phyloP scores from a whole-genome alignment of 148 eudicot genomes.

The Bassia scoparia region DNA sequence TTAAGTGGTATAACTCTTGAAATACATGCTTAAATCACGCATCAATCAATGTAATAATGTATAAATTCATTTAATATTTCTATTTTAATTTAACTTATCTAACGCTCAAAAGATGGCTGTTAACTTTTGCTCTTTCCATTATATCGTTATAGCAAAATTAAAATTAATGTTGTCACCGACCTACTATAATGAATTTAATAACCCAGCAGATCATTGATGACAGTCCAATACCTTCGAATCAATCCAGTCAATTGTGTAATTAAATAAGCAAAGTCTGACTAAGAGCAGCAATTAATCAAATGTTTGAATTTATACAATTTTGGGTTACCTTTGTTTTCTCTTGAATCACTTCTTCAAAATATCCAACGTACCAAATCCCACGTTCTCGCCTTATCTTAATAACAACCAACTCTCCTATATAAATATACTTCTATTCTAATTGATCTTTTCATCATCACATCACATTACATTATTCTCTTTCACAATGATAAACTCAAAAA shows the following conservation, averaged over 20 bases:
- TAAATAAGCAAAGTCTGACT: not conserved
- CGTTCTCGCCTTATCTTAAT: not conserved
- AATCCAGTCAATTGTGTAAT: not conserved
- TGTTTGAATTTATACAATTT: not conserved
- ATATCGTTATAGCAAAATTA: not conserved
- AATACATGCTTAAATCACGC: too few relatives aligned
- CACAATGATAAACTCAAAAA: conserved; percentile 1
- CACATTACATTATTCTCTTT: not conserved
- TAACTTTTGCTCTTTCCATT: too few relatives aligned
- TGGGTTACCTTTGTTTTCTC: not conserved
- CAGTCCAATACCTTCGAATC: not conserved
- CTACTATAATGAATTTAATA: not conserved
- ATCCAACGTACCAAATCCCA: not conserved
- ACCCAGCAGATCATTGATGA: not conserved
- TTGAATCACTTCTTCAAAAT: not conserved
- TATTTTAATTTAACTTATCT: too few relatives aligned
- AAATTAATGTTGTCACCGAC: not conserved
- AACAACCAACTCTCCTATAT: not conserved
- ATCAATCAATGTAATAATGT: too few relatives aligned
- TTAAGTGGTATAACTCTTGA: too few relatives aligned
- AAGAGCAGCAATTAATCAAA: not conserved
- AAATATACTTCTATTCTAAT: not conserved
- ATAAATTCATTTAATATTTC: too few relatives aligned
- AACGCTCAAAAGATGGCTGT: too few relatives aligned
- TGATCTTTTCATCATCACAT: not conserved